Evolutionary conservation across 1,284 basidiomycete species (phyloP).

Genomic region (Paramarasmius palmivorus): DNA sequence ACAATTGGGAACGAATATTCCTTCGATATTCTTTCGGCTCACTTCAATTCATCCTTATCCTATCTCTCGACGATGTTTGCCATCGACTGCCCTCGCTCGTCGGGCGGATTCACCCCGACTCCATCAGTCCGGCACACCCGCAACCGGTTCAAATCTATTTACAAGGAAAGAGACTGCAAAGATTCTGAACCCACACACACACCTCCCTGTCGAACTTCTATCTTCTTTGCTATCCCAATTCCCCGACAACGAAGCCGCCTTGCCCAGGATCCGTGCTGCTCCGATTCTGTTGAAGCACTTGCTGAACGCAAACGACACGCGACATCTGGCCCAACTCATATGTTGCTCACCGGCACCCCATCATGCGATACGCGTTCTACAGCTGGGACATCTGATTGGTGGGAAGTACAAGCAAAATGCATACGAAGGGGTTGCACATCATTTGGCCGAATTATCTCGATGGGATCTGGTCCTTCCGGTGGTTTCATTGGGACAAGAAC

Average conservation of each 20-base stretch:
- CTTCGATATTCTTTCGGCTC: slow-evolving; percentile 17
- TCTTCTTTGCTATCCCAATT: slow-evolving; percentile 21
- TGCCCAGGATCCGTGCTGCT: slow-evolving; percentile 26
- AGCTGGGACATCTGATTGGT: slow-evolving; percentile 49
- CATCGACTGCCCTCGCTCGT: slow-evolving; percentile 11
- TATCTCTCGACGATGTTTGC: slow-evolving; percentile 18
- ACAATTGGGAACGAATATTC: slow-evolving; percentile 22
- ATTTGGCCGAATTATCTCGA: slow-evolving; percentile 41
- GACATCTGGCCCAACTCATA: slow-evolving; percentile 44
- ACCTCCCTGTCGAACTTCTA: slow-evolving; percentile 19
- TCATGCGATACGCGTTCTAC: slow-evolving; percentile 44
- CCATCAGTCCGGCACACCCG: slow-evolving; percentile 9
- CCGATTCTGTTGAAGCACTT: slow-evolving; percentile 30
- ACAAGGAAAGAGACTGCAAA: slow-evolving; percentile 4
- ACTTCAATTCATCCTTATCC: slow-evolving; percentile 8
- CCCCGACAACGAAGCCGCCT: slow-evolving; percentile 24
- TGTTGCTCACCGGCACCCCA: slow-evolving; percentile 35
- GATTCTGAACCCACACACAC: background rate
- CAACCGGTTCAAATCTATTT: slow-evolving; percentile 7
- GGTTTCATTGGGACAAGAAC: slow-evolving; percentile 44
- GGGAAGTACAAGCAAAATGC: slow-evolving; percentile 48
- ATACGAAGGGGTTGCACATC: slow-evolving; percentile 58
- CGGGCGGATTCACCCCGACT: slow-evolving; percentile 7
- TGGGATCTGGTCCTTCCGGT: slow-evolving; percentile 54
- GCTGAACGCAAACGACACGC: slow-evolving; percentile 37